Percentiles rank a stretch among this genome's conserved stretches.
Evolutionary conservation across 768 basidiomycete species (phyloP).

Genomic region (Astraeus odoratus): DNA sequence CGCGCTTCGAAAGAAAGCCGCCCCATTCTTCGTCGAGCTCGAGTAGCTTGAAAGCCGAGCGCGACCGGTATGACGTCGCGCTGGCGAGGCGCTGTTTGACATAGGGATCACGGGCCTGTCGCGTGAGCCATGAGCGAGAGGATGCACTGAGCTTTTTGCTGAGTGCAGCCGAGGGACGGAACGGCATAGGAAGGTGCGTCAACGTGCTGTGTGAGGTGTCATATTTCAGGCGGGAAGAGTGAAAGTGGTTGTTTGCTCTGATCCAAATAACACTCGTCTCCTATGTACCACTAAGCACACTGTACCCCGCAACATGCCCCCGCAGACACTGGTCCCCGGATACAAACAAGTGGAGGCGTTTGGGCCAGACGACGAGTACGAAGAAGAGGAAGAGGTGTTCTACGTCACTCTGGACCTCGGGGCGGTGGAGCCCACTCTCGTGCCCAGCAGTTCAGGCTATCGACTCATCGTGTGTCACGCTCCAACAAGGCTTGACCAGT

Average conservation of each 20-base stretch:
- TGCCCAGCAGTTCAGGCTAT: slow-evolving; percentile 64
- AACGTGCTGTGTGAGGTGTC: too few species aligned
- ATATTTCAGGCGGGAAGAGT: too few species aligned
- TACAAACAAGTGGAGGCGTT: slow-evolving; percentile 63
- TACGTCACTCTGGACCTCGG: slow-evolving; percentile 77
- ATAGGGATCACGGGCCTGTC: slow-evolving; percentile 68
- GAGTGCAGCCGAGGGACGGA: slow-evolving; percentile 29
- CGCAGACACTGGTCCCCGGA: slow-evolving; percentile 40
- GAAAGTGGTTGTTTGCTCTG: slow-evolving; percentile 19
- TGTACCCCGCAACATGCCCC: slow-evolving; percentile 11
- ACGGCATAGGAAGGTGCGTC: slow-evolving; percentile 23
- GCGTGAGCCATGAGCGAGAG: slow-evolving; percentile 55
- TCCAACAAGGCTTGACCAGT: neutral
- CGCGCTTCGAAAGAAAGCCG: slow-evolving; percentile 41
- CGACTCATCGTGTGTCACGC: slow-evolving; percentile 58
- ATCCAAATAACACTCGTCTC: slow-evolving; percentile 21
- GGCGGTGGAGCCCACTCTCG: slow-evolving; percentile 60
- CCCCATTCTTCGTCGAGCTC: slow-evolving; percentile 61
- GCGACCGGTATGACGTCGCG: slow-evolving; percentile 58
- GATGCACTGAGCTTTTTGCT: slow-evolving; percentile 32
- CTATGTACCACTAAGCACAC: too few species aligned
- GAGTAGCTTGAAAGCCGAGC: slow-evolving; percentile 88
- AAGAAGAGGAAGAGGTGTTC: slow-evolving; percentile 43
- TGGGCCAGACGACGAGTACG: slow-evolving; percentile 61
- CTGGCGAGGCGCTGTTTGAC: slow-evolving; percentile 48